These are phyloP conservation scores for Elongisporangium senticosum DNA, from an alignment of 352 stramenopile species.

Conservation along the genomic window DNA sequence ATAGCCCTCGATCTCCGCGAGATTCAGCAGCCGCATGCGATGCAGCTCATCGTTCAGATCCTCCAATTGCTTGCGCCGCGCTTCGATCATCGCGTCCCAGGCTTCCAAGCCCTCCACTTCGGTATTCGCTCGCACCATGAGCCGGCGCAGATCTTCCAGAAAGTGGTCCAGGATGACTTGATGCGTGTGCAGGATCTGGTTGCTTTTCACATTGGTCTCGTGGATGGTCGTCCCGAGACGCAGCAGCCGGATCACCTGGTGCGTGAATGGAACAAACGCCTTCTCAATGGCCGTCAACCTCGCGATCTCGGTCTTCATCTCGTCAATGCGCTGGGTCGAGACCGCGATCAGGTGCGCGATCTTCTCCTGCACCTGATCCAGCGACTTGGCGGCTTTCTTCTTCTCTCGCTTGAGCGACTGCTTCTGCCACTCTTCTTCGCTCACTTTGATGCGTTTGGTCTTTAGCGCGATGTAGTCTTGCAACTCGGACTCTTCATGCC, in stretches of 20 bases:
- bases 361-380: constrained; percentile 49
- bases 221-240: constrained; percentile 33
- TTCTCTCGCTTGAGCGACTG: constrained; percentile 76
- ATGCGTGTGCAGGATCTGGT: constrained; percentile 32
- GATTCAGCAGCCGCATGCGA: constrained; percentile 48
- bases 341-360: constrained; percentile 29
- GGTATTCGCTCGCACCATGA: constrained; percentile 40
- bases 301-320: constrained; percentile 62
- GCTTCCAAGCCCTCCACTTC: constrained; percentile 58
- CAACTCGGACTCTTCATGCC: constrained; percentile 60
- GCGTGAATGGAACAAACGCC: constrained; percentile 72
- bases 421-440: constrained; percentile 77
- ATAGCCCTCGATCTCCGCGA: constrained; percentile 55
- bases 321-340: constrained; percentile 47
- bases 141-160: constrained; percentile 48
- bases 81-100: constrained; percentile 63
- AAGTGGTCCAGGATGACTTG: constrained; percentile 41
- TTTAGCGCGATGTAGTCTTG: constrained; percentile 75
- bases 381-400: constrained; percentile 71
- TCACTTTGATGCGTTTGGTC: constrained; percentile 66
- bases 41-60: constrained; percentile 49
- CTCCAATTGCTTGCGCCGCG: constrained; percentile 51
- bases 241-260: constrained; percentile 53
- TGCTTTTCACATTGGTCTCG: constrained; percentile 33
- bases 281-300: constrained; percentile 58